phyloP scores from a whole-genome alignment of 164 flowering plant species.

The grape (Vitis vinifera) region ASM3070453v1 NC_081823.1:8719501-8720000 shows the following conservation, averaged over 20 bases:
- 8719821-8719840: constrained; percentile 24
- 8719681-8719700: constrained; percentile 56
- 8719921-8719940: constrained; percentile 13
- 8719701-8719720: constrained; percentile 42
- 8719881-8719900: constrained; percentile 13
- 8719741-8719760: constrained; percentile 54
- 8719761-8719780: constrained; percentile 47
- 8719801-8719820: constrained; percentile 38
- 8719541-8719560: no score
- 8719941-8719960: not conserved
- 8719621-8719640: constrained; percentile 41
- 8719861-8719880: constrained; percentile 24
- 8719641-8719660: constrained; percentile 44
- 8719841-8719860: constrained; percentile 28
- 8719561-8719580: not conserved
- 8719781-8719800: constrained; percentile 21
- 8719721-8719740: constrained; percentile 46
- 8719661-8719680: constrained; percentile 49
- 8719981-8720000: constrained; percentile 56
- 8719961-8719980: constrained; percentile 53
- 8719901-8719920: constrained; percentile 2
- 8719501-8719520: not conserved
- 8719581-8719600: not conserved
- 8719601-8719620: constrained; percentile 47
- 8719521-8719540: not conserved